Evolutionary conservation across 352 stramenopile species (phyloP).

Genomic region (Phytophthora fragariaefolia): DNA sequence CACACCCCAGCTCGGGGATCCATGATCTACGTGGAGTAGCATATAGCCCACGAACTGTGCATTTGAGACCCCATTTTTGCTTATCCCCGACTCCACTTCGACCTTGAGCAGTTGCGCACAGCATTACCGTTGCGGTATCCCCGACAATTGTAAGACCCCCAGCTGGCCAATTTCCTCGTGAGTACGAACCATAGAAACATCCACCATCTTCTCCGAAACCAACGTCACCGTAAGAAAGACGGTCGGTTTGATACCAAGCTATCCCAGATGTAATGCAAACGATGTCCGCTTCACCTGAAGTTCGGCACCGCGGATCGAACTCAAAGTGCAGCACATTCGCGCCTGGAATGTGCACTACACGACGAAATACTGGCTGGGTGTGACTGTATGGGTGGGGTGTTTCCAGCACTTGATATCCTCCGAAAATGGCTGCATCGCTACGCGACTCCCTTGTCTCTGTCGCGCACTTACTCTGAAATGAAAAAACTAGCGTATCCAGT

Average conservation of each 20-base stretch:
- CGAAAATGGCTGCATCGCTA: conserved; percentile 39
- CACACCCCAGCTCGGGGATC: conserved; percentile 39
- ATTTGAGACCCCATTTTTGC: conserved; percentile 67
- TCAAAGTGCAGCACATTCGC: conserved; percentile 66
- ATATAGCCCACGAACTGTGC: conserved; percentile 55
- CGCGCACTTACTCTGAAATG: conserved; percentile 11
- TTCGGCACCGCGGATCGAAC: conserved; percentile 72
- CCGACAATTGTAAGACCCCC: conserved; percentile 62
- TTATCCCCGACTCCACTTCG: conserved; percentile 50
- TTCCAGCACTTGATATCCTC: conserved; percentile 59
- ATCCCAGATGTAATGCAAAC: conserved; percentile 67
- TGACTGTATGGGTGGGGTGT: conserved; percentile 73
- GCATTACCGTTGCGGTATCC: conserved; percentile 71
- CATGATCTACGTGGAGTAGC: conserved; percentile 22
- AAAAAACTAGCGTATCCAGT: conserved; percentile 28
- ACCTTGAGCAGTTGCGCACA: conserved; percentile 69
- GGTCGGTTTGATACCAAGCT: conserved; percentile 66
- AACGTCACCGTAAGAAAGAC: conserved; percentile 60
- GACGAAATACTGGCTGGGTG: conserved; percentile 62
- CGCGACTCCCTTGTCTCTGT: not conserved
- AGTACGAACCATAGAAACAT: conserved; percentile 68
- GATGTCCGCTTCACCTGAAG: conserved; percentile 66
- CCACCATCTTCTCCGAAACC: conserved; percentile 69
- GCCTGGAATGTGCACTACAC: conserved; percentile 61
- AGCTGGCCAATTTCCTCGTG: conserved; percentile 62